These are phyloP conservation scores for Stachybotrys chartarum DNA, from an alignment of 2,329 filamentous ascomycete species.

Conservation along the genomic window DNA sequence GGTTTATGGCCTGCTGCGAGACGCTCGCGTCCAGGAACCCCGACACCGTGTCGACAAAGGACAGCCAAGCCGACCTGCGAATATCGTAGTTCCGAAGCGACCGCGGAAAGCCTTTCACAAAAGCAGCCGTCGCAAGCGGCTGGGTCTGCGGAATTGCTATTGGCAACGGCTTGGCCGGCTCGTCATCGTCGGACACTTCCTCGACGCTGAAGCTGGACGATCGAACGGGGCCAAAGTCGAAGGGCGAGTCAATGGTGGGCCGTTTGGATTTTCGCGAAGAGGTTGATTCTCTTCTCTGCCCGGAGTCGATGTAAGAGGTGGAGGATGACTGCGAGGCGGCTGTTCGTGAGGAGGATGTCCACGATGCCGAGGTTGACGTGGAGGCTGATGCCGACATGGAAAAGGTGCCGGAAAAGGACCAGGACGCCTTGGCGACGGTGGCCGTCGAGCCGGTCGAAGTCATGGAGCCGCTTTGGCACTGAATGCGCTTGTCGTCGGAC, in stretches of 20 bases:
- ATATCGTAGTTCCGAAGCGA: not conserved
- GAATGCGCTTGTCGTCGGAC: not conserved
- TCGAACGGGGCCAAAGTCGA: not conserved
- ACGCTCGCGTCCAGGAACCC: not conserved
- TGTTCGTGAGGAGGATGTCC: not conserved
- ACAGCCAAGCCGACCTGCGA: not conserved
- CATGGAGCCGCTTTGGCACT: not conserved
- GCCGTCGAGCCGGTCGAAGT: not conserved
- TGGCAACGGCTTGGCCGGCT: not conserved
- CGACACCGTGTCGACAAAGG: not conserved
- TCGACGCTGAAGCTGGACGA: not conserved
- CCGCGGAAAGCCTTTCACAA: not conserved
- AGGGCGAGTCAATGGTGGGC: not conserved
- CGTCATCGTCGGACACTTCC: not conserved
- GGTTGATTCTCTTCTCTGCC: not conserved
- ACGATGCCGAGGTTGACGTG: not conserved
- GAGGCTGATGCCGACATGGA: not conserved
- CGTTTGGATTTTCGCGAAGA: not conserved
- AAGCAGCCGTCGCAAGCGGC: not conserved
- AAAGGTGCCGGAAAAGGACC: not conserved
- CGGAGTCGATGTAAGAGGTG: not conserved
- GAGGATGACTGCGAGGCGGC: not conserved
- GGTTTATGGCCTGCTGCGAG: not conserved
- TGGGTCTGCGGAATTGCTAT: not conserved
- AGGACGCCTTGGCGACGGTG: not conserved